Percentiles rank a stretch among this genome's conserved stretches.
Conservation (phyloP, 305 asterid genomes). For the Fraxinus baroniana region DNA sequence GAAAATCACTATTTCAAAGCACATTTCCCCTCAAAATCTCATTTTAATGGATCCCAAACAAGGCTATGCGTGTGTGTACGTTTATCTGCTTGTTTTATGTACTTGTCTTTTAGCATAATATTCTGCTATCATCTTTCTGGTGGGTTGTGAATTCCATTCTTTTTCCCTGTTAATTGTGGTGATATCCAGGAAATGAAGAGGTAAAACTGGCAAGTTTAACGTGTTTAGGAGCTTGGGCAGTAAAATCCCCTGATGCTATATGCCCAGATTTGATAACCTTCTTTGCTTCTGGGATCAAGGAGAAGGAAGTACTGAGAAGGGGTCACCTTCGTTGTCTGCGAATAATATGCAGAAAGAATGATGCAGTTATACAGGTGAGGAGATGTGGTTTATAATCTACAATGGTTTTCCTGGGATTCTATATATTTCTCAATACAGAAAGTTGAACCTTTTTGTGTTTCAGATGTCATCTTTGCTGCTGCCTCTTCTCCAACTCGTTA, state of each 20-base stretch:
- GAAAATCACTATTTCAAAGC: not conserved
- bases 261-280: slow-evolving; percentile 55
- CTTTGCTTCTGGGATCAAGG: slow-evolving; percentile 78
- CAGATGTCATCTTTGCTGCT: slow-evolving; percentile 74
- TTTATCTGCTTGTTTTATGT: slow-evolving; percentile 14
- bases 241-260: slow-evolving; percentile 69
- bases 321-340: slow-evolving; percentile 88
- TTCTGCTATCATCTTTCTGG: slow-evolving; percentile 20
- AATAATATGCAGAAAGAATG: slow-evolving; percentile 62
- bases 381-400: slow-evolving; percentile 13
- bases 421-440: slow-evolving; percentile 6
- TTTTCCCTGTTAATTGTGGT: slow-evolving; percentile 13
- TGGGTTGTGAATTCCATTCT: slow-evolving; percentile 2
- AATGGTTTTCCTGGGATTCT: slow-evolving; percentile 7
- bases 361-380: slow-evolving; percentile 67
- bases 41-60: not conserved
- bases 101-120: slow-evolving; percentile 18
- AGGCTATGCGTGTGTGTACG: slow-evolving; percentile 1
- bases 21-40: not conserved
- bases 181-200: slow-evolving; percentile 90
- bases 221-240: slow-evolving; percentile 82
- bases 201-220: slow-evolving; percentile 82
- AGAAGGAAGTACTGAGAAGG: slow-evolving; percentile 87
- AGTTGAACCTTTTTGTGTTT: slow-evolving; percentile 23
- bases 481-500: slow-evolving; percentile 88